Conservation (phyloP, 441 rosid species). For the Eutrema salsugineum region DNA sequence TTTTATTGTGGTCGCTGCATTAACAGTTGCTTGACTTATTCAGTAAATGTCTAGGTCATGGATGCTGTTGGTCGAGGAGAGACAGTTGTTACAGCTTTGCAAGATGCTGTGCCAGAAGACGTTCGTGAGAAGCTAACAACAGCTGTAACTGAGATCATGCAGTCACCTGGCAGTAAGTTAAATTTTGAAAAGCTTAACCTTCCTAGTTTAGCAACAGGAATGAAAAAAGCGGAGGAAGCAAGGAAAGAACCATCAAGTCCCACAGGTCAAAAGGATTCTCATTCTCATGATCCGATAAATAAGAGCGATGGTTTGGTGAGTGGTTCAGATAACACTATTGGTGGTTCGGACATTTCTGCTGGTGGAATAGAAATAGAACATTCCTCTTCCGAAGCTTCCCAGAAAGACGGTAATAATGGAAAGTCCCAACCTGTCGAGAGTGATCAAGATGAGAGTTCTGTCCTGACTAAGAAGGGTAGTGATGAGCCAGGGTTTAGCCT, state of each 20-base stretch:
- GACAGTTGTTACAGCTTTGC: slow-evolving; percentile 76
- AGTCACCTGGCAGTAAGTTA: slow-evolving; percentile 48
- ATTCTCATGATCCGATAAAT: slow-evolving; percentile 41
- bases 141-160: slow-evolving; percentile 65
- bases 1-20: slow-evolving; percentile 17
- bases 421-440: slow-evolving; percentile 34
- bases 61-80: slow-evolving; percentile 89
- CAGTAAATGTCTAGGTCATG: slow-evolving; percentile 63
- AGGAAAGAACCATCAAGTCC: slow-evolving; percentile 34
- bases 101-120: slow-evolving; percentile 95
- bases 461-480: slow-evolving; percentile 34
- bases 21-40: slow-evolving; percentile 26
- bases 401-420: slow-evolving; percentile 34
- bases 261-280: slow-evolving; percentile 35
- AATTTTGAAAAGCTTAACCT: slow-evolving; percentile 47
- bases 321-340: slow-evolving; percentile 34
- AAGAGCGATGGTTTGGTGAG: slow-evolving; percentile 40
- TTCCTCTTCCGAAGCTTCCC: slow-evolving; percentile 38
- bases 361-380: slow-evolving; percentile 36
- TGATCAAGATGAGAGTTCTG: slow-evolving; percentile 41
- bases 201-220: slow-evolving; percentile 39
- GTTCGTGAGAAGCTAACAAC: slow-evolving; percentile 82
- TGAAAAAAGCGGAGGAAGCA: slow-evolving; percentile 41
- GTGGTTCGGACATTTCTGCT: slow-evolving; percentile 35
- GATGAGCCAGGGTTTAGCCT: slow-evolving; percentile 39